Base-by-base conservation (phyloP, 345 rosid genomes). In the Turnera subulata region DNA sequence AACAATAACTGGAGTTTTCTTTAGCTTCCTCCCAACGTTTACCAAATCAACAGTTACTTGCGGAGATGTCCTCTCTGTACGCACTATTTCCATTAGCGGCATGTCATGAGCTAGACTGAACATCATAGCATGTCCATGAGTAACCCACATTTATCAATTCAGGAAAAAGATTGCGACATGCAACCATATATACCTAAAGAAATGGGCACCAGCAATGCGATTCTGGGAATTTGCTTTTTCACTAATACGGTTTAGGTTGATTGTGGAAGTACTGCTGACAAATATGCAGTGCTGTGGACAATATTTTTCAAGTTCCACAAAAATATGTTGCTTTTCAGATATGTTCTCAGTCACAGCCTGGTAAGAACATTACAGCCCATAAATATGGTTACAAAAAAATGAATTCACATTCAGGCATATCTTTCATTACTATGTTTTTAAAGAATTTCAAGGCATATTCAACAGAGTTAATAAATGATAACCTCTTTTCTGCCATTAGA, bases 11-110 rank as follows among this genome's bases (percentile, higher is more conserved):
- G 76, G 54, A 26, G 51, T 67, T 58, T 66, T 72, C 68, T 59
- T 67, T 1, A 72, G 62, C 65, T 67, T 72, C 59, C 67, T 72
- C 33, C 56, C 72, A 67, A 72, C 9, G 35, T 49, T 23, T 39
- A 72, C 50, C 39, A 72, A 24, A 57, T 72, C 68, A 37, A 62
- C 53, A 33, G 66, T 48, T 16, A 56, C 69, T 46, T 72, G 72
- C 15, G 72, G 61, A 23, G 72, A 62, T 18, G 72, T 72, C 29
- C 54, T 51, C 25, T 11, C 56, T 16, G 69, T 66, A 21, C 22
- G 65, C 21, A 72, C 65, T 42, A 72, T 67, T 67, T 72, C 72
- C 68, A 72, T 24, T 9, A 72, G 56, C 22, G 68, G 76, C 72
- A 62, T 62, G 46, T 52, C 17, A 21, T 62, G 65, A 17, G 55